phyloP scores from a whole-genome alignment of 2,329 filamentous ascomycete species.

The Orbilia javanica region DNA sequence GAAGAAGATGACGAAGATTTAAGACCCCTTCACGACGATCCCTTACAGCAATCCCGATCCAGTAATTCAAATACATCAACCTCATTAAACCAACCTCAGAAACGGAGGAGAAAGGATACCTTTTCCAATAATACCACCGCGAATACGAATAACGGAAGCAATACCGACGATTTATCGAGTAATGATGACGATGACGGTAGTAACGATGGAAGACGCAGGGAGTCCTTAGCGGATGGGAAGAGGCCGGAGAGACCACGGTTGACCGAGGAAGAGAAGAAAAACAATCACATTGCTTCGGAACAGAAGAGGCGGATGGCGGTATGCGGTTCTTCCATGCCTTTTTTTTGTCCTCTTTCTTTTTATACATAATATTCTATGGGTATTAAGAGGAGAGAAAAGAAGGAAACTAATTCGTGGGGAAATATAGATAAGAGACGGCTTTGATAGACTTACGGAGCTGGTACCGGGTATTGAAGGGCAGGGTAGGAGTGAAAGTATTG shows the following conservation, averaged over 20 bases:
- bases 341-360: neutral
- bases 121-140: neutral
- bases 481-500: slow-evolving; percentile 84
- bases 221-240: slow-evolving; percentile 35
- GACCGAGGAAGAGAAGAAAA: slow-evolving; percentile 78
- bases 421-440: slow-evolving; percentile 80
- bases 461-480: slow-evolving; percentile 86
- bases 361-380: too few species aligned
- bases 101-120: slow-evolving; percentile 52
- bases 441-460: slow-evolving; percentile 82
- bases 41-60: neutral
- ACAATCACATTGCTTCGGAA: slow-evolving; percentile 78
- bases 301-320: slow-evolving; percentile 67
- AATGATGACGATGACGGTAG: slow-evolving; percentile 40
- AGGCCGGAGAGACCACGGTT: slow-evolving; percentile 73
- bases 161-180: slow-evolving; percentile 21
- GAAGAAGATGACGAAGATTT: slow-evolving; percentile 15
- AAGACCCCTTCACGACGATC: neutral
- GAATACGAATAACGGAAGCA: slow-evolving; percentile 26
- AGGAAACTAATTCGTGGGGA: slow-evolving; percentile 15
- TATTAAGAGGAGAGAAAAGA: neutral
- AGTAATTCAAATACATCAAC: too few species aligned
- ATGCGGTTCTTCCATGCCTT: neutral
- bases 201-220: slow-evolving; percentile 25
- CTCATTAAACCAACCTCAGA: slow-evolving; percentile 18